Conservation (phyloP, 768 basidiomycete genomes). For the Amanita jacksonii region DNA sequence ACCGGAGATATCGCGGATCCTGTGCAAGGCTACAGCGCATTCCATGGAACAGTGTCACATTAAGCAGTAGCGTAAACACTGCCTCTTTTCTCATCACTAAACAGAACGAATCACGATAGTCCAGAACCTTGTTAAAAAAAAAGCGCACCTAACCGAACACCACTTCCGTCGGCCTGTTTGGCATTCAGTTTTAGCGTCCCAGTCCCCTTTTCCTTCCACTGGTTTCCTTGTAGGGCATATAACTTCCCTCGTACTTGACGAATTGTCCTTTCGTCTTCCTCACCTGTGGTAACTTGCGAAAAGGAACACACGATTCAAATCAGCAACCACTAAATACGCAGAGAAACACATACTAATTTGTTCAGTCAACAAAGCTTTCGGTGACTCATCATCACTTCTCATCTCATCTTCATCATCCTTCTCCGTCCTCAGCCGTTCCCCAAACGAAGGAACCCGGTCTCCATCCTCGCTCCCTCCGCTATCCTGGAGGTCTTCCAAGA, state of each 20-base stretch:
- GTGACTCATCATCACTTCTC: slow-evolving; percentile 37
- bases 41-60: slow-evolving; percentile 67
- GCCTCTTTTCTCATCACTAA: slow-evolving; percentile 84
- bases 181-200: slow-evolving; percentile 68
- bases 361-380: slow-evolving; percentile 45
- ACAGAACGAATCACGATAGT: slow-evolving; percentile 5
- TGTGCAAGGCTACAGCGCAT: slow-evolving; percentile 68
- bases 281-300: slow-evolving; percentile 57
- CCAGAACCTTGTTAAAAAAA: slow-evolving; percentile 1
- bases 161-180: slow-evolving; percentile 47
- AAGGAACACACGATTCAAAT: neutral
- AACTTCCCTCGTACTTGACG: slow-evolving; percentile 74
- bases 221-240: slow-evolving; percentile 49
- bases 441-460: slow-evolving; percentile 38
- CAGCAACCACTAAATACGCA: neutral
- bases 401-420: slow-evolving; percentile 49
- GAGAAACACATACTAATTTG: slow-evolving; percentile 47
- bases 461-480: slow-evolving; percentile 40
- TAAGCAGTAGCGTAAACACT: slow-evolving; percentile 64
- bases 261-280: slow-evolving; percentile 74
- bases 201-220: slow-evolving; percentile 74
- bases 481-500: slow-evolving; percentile 23
- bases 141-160: slow-evolving; percentile 57
- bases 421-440: slow-evolving; percentile 55
- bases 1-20: slow-evolving; percentile 71